Conservation (phyloP, 2,329 filamentous ascomycete genomes). For the Amauroascus niger region DNA sequence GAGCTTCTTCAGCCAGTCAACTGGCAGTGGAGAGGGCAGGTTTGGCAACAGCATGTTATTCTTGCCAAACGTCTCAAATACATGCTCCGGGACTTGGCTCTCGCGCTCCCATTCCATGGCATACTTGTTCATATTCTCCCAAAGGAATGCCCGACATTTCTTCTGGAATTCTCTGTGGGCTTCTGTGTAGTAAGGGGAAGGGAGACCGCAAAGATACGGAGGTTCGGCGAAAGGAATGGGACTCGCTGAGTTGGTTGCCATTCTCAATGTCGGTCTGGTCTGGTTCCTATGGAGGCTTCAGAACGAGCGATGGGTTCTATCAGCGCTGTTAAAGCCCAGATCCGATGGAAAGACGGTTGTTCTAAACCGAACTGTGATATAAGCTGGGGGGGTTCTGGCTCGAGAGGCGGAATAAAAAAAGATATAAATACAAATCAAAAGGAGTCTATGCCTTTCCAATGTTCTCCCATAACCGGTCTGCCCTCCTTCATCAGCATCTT, state of each 20-base stretch:
- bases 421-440: no score
- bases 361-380: no score
- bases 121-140: constrained; percentile 51
- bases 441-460: no score
- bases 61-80: constrained; percentile 55
- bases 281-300: background rate
- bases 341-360: no score
- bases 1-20: constrained; percentile 55
- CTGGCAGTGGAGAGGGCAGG: constrained; percentile 58
- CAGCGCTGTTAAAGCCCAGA: no score
- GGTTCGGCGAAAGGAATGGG: constrained; percentile 63
- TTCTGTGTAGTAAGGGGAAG: constrained; percentile 60
- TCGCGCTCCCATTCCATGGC: constrained; percentile 61
- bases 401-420: no score
- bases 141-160: constrained; percentile 56
- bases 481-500: no score
- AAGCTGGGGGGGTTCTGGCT: no score
- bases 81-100: constrained; percentile 53
- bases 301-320: no score
- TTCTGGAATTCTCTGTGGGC: constrained; percentile 59
- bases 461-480: no score
- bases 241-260: constrained; percentile 26
- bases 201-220: constrained; percentile 58
- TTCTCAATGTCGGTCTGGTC: constrained; percentile 5
- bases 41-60: constrained; percentile 62